These are phyloP conservation scores for Tetracladium setigerum DNA, from an alignment of 495 filamentous ascomycete genomes.

Conservation along the genomic window DNA sequence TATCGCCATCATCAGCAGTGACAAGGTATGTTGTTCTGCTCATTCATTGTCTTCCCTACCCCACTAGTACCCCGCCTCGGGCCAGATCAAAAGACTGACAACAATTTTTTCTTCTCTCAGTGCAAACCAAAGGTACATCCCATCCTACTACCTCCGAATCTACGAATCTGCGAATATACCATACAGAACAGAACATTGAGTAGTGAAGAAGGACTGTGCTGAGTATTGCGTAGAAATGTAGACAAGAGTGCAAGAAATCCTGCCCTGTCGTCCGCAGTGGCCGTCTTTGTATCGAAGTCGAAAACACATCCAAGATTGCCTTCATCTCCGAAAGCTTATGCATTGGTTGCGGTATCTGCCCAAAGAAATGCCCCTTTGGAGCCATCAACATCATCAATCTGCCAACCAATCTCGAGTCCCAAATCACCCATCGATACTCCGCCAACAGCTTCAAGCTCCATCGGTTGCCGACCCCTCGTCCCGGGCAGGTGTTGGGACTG, in stretches of 20 bases:
- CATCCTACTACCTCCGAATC: too few species aligned
- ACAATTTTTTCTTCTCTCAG: constrained; percentile 35
- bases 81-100: constrained; percentile 27
- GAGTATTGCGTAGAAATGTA: constrained; percentile 60
- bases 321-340: constrained; percentile 95
- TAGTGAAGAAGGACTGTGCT: constrained; percentile 5
- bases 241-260: constrained; percentile 98
- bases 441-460: constrained; percentile 99
- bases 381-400: constrained; percentile 99
- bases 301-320: constrained; percentile 82
- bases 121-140: constrained; percentile 88
- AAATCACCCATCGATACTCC: constrained; percentile 96
- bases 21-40: constrained; percentile 71
- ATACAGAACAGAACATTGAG: not conserved
- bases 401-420: constrained; percentile 94
- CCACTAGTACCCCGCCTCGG: constrained; percentile 23
- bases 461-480: constrained; percentile 87
- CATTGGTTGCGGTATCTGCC: constrained; percentile 98
- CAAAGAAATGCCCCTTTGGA: constrained; percentile 98
- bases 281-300: constrained; percentile 95
- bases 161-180: not conserved
- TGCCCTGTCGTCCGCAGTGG: constrained; percentile 97
- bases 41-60: constrained; percentile 9
- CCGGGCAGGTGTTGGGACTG: constrained; percentile 92
- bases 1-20: constrained; percentile 93